These are phyloP conservation scores for Auxenochlorella pyrenoidosa DNA, from an alignment of 139 green algal genomes.

Conservation along the genomic window DNA sequence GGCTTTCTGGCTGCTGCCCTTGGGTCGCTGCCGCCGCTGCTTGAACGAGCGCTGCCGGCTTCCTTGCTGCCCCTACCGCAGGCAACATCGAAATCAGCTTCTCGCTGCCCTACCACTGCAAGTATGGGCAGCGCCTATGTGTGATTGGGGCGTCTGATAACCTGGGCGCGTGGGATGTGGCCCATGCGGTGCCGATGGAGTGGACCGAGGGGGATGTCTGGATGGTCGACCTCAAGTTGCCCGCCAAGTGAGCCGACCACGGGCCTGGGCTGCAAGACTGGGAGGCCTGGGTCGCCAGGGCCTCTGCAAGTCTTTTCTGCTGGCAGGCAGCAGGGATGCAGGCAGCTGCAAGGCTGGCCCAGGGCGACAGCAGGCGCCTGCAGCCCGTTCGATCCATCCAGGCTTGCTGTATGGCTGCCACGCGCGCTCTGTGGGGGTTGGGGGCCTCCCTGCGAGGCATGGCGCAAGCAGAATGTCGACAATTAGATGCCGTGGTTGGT, in stretches of 20 bases:
- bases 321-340: no score
- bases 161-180: constrained; percentile 44
- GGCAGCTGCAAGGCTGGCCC: no score
- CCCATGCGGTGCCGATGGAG: constrained; percentile 25
- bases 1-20: not conserved
- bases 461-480: no score
- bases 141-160: constrained; percentile 38
- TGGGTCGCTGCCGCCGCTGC: not conserved
- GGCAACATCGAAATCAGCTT: constrained; percentile 30
- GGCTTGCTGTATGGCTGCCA: not conserved
- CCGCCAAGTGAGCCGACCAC: constrained; percentile 1
- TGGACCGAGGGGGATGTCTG: constrained; percentile 57
- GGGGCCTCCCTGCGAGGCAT: not conserved
- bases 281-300: no score
- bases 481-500: no score
- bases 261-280: no score
- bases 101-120: constrained; percentile 34
- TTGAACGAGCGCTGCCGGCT: not conserved
- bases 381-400: no score
- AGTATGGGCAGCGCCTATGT: constrained; percentile 44
- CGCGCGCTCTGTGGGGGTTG: no score
- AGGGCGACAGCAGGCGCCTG: no score
- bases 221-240: constrained; percentile 31
- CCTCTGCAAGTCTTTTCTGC: no score
- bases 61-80: not conserved